Conservation (phyloP, 805 yeast species). For the Candida montana region DNA sequence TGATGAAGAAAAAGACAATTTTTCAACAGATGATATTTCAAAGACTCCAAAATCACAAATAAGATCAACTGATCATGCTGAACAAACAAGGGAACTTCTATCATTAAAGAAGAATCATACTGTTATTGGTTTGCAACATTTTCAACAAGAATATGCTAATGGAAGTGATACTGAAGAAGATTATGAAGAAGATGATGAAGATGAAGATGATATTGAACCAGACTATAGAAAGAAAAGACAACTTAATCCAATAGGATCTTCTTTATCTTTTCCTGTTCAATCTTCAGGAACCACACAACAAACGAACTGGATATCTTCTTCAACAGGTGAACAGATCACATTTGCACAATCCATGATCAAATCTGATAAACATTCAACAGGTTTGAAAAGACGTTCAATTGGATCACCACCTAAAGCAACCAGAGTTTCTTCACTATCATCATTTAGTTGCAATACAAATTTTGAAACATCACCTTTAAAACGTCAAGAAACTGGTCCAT, state of each 20-base stretch:
- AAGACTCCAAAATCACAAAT: slow-evolving; percentile 23
- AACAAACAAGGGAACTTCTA: slow-evolving; percentile 11
- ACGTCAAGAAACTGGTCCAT: slow-evolving; percentile 56
- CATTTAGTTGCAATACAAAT: slow-evolving; percentile 61
- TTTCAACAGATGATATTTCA: slow-evolving; percentile 9
- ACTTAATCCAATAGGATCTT: slow-evolving; percentile 10
- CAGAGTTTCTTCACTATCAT: slow-evolving; percentile 41
- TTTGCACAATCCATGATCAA: slow-evolving; percentile 22
- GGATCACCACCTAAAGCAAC: slow-evolving; percentile 12
- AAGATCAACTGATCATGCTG: slow-evolving; percentile 12
- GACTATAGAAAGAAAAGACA: slow-evolving; percentile 18
- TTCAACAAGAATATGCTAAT: slow-evolving; percentile 7
- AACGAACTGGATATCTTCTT: slow-evolving; percentile 37
- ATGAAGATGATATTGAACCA: slow-evolving; percentile 13
- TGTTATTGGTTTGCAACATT: slow-evolving; percentile 24
- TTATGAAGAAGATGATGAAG: slow-evolving; percentile 4
- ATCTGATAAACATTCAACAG: slow-evolving; percentile 6
- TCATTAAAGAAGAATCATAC: slow-evolving; percentile 24
- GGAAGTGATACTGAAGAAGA: slow-evolving; percentile 8
- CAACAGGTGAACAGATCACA: slow-evolving; percentile 33
- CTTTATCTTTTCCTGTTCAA: slow-evolving; percentile 17
- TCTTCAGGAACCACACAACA: slow-evolving; percentile 29
- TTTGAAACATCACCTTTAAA: slow-evolving; percentile 59
- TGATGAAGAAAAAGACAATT: slow-evolving; percentile 10
- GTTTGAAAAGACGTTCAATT: background rate